phyloP scores from a whole-genome alignment of 2,329 filamentous ascomycete genomes.

The Chaetomiaceae sp. region DNA sequence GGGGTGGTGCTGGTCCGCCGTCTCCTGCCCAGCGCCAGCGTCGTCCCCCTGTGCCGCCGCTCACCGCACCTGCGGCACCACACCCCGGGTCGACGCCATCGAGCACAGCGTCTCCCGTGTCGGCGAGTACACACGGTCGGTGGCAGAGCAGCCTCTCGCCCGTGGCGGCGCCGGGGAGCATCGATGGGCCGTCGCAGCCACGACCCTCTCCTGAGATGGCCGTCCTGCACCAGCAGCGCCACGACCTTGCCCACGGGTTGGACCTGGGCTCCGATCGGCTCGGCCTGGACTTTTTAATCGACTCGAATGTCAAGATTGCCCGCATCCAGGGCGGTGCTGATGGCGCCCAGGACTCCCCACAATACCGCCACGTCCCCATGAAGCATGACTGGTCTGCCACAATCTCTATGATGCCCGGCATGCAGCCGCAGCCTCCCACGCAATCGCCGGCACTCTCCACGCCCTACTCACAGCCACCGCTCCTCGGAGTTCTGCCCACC shows the following conservation, averaged over 20 bases:
- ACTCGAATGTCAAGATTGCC: slow-evolving; percentile 49
- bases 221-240: slow-evolving; percentile 41
- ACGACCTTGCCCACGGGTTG: slow-evolving; percentile 47
- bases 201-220: slow-evolving; percentile 29
- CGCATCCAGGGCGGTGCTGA: slow-evolving; percentile 46
- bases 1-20: slow-evolving; percentile 25
- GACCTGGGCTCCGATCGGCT: slow-evolving; percentile 61
- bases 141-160: slow-evolving; percentile 20
- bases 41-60: slow-evolving; percentile 20
- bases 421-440: neutral
- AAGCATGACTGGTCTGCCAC: slow-evolving; percentile 43
- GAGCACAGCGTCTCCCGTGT: slow-evolving; percentile 17
- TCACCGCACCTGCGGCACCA: slow-evolving; percentile 12
- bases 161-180: slow-evolving; percentile 5
- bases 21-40: slow-evolving; percentile 31
- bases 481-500: neutral
- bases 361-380: slow-evolving; percentile 43
- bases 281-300: slow-evolving; percentile 67
- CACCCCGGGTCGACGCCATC: slow-evolving; percentile 12
- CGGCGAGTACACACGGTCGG: slow-evolving; percentile 11
- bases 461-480: neutral
- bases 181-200: slow-evolving; percentile 15
- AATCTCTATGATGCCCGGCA: slow-evolving; percentile 8
- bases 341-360: slow-evolving; percentile 40
- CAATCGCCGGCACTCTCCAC: neutral